Conservation (phyloP, 2,329 filamentous ascomycete species). For the Gyromitra esculenta region DNA sequence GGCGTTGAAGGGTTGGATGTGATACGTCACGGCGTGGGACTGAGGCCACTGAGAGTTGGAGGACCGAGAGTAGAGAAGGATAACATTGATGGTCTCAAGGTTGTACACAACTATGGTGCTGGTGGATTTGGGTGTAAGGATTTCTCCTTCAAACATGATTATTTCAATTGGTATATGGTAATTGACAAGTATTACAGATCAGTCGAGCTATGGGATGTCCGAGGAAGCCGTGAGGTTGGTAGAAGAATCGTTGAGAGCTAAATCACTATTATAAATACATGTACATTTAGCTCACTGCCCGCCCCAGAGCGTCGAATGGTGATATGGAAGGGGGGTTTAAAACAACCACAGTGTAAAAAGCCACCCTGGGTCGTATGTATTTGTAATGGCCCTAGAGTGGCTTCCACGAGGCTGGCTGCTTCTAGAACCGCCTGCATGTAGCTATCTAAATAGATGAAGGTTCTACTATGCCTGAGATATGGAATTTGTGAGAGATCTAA, state of each 20-base stretch:
- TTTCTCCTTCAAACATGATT: background rate
- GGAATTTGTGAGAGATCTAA: too few relatives aligned
- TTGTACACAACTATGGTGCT: slow-evolving; percentile 86
- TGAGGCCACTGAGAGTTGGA: slow-evolving; percentile 77
- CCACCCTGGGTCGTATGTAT: too few relatives aligned
- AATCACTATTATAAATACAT: slow-evolving; percentile 6
- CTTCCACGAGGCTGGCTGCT: background rate
- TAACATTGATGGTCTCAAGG: slow-evolving; percentile 69
- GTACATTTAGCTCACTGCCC: background rate
- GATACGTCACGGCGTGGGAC: slow-evolving; percentile 81
- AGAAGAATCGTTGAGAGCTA: slow-evolving; percentile 58
- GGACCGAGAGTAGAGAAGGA: slow-evolving; percentile 82
- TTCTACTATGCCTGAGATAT: too few relatives aligned
- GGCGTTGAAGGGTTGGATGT: slow-evolving; percentile 78
- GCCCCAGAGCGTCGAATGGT: background rate
- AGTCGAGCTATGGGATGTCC: slow-evolving; percentile 74
- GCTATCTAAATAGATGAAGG: too few relatives aligned
- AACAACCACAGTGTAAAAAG: too few relatives aligned
- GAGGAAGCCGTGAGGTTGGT: slow-evolving; percentile 74
- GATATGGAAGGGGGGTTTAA: too few relatives aligned
- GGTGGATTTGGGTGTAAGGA: slow-evolving; percentile 77
- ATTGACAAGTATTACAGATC: slow-evolving; percentile 59
- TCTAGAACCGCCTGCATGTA: background rate
- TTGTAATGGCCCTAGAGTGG: too few relatives aligned
- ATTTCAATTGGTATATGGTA: background rate